Conservation (phyloP, 2,329 filamentous ascomycete species). For the Pleurostoma richardsiae region DNA sequence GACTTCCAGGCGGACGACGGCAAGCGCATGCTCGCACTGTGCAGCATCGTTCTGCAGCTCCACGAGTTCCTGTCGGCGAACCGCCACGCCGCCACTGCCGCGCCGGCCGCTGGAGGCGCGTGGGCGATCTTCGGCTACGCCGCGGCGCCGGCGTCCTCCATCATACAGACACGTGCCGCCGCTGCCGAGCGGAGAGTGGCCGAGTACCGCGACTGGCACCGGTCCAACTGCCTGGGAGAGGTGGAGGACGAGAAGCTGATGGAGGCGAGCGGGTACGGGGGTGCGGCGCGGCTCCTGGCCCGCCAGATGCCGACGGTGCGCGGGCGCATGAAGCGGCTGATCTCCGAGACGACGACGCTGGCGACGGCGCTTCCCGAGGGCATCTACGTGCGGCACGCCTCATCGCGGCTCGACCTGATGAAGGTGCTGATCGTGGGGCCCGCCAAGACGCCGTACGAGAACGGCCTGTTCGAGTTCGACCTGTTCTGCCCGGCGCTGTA, state of each 20-base stretch:
- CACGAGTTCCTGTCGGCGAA: constrained; percentile 15
- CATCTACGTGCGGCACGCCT: constrained; percentile 42
- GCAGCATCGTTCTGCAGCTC: constrained; percentile 21
- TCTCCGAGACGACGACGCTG: constrained; percentile 38
- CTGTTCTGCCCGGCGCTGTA: constrained; percentile 36
- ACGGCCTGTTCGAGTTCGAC: constrained; percentile 51
- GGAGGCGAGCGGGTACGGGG: constrained; percentile 15
- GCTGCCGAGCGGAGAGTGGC: constrained; percentile 1
- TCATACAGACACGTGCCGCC: constrained; percentile 5
- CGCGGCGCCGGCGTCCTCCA: too few relatives aligned
- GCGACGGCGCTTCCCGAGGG: constrained; percentile 41
- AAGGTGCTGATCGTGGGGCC: constrained; percentile 46
- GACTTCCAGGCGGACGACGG: constrained; percentile 17
- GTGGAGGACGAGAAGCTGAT: constrained; percentile 29
- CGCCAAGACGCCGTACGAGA: constrained; percentile 44
- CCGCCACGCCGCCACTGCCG: not conserved
- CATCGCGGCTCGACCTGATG: constrained; percentile 41
- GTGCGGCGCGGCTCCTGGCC: constrained; percentile 6
- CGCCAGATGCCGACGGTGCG: constrained; percentile 7
- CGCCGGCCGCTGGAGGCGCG: not conserved
- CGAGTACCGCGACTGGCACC: constrained; percentile 21
- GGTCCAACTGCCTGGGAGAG: constrained; percentile 24
- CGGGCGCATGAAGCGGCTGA: constrained; percentile 41
- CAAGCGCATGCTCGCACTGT: constrained; percentile 23
- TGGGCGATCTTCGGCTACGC: not conserved